Evolutionary conservation across 345 rosid genomes (phyloP), one percentile per base, ranked within the genome.

Genomic region (Euphorbia peplus): DNA sequence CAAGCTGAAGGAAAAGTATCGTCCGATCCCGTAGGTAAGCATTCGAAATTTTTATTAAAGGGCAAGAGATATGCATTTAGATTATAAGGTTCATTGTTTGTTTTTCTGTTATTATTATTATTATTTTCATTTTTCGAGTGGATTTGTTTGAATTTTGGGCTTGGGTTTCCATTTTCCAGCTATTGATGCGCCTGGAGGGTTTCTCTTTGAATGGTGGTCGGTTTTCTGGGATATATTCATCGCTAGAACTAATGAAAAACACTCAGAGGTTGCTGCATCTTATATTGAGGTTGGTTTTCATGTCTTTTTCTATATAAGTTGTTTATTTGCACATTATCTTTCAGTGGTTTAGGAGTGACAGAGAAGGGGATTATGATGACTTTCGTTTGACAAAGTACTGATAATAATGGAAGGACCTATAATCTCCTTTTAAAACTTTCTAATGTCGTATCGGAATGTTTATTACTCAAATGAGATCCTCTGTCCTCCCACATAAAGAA

Each of bases 171-270:
- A 91, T 52, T 80, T 75, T 79, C 67, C 85, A 91, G 99, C 99
- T 29, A 95, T 95, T 66, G 97, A 95, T 70, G 99, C 99, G 14
- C 99, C 99, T 28, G 99, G 97, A 26, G 99, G 99, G 25, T 95
- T 95, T 79, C 90, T 95, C 51, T 95, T 95, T 75, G 99, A 95
- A 78, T 95, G 99, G 99, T 95, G 99, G 99, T 95, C 99, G 9
- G 99, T 95, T 56, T 95, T 95, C 77, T 95, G 99, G 99, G 99
- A 95, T 79, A 95, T 95, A 69, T 95, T 95, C 69, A 95, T 95
- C 78, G 99, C 99, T 28, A 90, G 97, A 80, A 95, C 97, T 30
- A 95, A 95, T 72, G 97, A 91, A 78, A 95, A 95, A 84, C 99
- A 95, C 74, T 95, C 97, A 8, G 99, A 95, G 74, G 97, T 91